Evolutionary conservation across 352 stramenopile species (phyloP).

Genomic region (Phytophthora cactorum): DNA sequence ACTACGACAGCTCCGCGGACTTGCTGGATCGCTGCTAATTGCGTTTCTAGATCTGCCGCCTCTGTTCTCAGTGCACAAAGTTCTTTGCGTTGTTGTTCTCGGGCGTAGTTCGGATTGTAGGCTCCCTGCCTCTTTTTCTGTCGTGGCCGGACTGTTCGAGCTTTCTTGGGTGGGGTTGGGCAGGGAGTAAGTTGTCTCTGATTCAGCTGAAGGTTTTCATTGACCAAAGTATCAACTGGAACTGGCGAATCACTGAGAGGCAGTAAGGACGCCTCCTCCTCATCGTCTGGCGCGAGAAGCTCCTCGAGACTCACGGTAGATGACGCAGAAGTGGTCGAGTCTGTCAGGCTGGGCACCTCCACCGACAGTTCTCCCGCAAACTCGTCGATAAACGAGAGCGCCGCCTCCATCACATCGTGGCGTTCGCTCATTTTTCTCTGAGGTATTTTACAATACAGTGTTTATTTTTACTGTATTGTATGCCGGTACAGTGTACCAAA

Average conservation of each 20-base stretch:
- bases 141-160: not conserved
- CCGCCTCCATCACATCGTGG: not conserved
- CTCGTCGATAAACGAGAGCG: not conserved
- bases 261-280: not conserved
- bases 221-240: not conserved
- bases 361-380: not conserved
- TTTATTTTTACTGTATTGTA: too few species aligned
- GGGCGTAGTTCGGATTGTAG: not conserved
- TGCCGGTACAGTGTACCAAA: too few species aligned
- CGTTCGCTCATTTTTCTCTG: not conserved
- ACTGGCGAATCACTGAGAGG: not conserved
- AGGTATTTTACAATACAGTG: too few species aligned
- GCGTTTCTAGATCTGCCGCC: not conserved
- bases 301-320: not conserved
- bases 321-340: not conserved
- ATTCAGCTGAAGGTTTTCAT: not conserved
- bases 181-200: too few species aligned
- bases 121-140: not conserved
- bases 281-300: not conserved
- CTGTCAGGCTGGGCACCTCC: not conserved
- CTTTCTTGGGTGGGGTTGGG: not conserved
- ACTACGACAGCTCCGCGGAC: not conserved
- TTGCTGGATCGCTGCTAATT: not conserved
- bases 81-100: not conserved
- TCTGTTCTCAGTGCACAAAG: not conserved